Conservation (phyloP, 352 stramenopile species). For the Pythium rishiriense region DNA sequence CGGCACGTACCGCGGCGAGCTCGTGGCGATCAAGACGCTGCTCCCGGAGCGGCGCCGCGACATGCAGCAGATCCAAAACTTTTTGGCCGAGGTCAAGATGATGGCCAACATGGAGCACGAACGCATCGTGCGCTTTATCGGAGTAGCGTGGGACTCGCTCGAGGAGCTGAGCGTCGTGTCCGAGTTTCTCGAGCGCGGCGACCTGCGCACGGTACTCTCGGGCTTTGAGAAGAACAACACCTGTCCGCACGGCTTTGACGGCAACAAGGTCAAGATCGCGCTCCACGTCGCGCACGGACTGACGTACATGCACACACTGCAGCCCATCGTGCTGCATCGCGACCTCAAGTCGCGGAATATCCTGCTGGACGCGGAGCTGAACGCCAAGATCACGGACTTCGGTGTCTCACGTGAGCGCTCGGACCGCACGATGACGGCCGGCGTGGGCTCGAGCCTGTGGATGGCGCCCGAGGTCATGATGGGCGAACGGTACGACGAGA, state of each 20-base stretch:
- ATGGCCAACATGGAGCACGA: conserved; percentile 61
- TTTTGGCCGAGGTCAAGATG: conserved; percentile 56
- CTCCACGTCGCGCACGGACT: conserved; percentile 35
- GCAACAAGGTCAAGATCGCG: conserved; percentile 38
- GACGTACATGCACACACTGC: conserved; percentile 31
- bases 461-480: conserved; percentile 39
- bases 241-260: conserved; percentile 29
- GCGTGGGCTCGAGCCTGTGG: conserved; percentile 28
- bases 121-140: conserved; percentile 61
- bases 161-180: conserved; percentile 26
- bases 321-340: conserved; percentile 24
- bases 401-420: conserved; percentile 22
- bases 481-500: conserved; percentile 31
- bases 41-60: conserved; percentile 48
- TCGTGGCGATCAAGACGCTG: conserved; percentile 59
- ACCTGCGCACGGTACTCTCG: conserved; percentile 34
- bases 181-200: conserved; percentile 32
- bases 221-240: conserved; percentile 28
- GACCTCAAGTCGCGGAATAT: conserved; percentile 30
- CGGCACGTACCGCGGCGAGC: conserved; percentile 42
- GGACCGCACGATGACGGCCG: conserved; percentile 17
- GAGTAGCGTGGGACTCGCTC: conserved; percentile 51
- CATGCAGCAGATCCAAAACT: conserved; percentile 50
- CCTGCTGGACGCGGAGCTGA: conserved; percentile 23
- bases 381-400: conserved; percentile 39